A percentile compares a stretch with the other conserved stretches of the same genome.
Evolutionary conservation across 768 basidiomycete species (phyloP).

Genomic region (Glaciozyma martinii): DNA sequence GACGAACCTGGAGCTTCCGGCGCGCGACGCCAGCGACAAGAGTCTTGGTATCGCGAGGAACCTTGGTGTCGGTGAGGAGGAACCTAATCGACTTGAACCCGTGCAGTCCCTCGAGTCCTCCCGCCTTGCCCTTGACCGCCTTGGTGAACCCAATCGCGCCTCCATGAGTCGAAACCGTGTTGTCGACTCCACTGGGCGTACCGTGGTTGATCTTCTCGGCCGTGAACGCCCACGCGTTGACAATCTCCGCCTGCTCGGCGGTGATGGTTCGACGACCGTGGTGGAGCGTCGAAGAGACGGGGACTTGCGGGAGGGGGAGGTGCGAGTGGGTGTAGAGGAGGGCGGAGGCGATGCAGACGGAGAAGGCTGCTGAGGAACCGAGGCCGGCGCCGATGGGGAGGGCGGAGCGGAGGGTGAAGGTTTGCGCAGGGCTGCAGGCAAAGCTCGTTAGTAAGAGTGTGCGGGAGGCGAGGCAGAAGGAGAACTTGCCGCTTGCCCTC

Average conservation of each 20-base stretch:
- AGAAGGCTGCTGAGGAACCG: slow-evolving; percentile 94
- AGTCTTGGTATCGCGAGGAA: slow-evolving; percentile 88
- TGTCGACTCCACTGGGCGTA: slow-evolving; percentile 94
- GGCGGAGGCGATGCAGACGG: slow-evolving; percentile 70
- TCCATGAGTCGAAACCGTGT: slow-evolving; percentile 84
- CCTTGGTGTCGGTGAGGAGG: slow-evolving; percentile 82
- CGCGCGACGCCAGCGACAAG: slow-evolving; percentile 85
- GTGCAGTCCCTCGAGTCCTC: slow-evolving; percentile 73
- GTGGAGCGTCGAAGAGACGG: slow-evolving; percentile 41
- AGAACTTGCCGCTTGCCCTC: slow-evolving; percentile 50
- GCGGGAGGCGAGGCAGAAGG: neutral
- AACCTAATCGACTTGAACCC: slow-evolving; percentile 87
- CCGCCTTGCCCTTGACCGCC: slow-evolving; percentile 53
- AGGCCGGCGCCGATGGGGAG: slow-evolving; percentile 91
- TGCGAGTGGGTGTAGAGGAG: slow-evolving; percentile 67
- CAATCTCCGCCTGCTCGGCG: slow-evolving; percentile 66
- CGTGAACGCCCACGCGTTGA: slow-evolving; percentile 89
- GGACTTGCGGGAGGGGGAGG: slow-evolving; percentile 49
- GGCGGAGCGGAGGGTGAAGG: slow-evolving; percentile 73
- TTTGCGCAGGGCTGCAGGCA: slow-evolving; percentile 57
- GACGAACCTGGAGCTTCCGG: slow-evolving; percentile 44
- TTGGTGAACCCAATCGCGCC: slow-evolving; percentile 85
- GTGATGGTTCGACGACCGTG: slow-evolving; percentile 46
- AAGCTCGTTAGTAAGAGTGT: neutral
- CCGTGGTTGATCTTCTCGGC: slow-evolving; percentile 95